phyloP scores from a whole-genome alignment of 2,329 filamentous ascomycete species.

The Diplodia intermedia region DNA sequence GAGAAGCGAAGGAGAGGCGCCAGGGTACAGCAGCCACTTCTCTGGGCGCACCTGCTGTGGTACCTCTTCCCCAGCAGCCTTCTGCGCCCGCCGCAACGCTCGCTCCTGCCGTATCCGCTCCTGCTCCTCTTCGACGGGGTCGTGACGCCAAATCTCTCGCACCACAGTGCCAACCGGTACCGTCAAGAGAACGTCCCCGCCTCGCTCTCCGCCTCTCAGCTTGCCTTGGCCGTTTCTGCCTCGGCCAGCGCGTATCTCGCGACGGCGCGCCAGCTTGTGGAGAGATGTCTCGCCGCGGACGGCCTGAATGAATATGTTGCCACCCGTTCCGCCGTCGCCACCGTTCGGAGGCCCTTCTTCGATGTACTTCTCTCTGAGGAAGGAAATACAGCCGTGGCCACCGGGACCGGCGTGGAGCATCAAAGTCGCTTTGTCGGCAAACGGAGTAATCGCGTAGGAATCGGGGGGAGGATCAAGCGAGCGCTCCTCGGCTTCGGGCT shows the following conservation, averaged over 20 bases:
- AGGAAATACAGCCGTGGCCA: conserved; percentile 93
- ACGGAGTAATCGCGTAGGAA: conserved; percentile 82
- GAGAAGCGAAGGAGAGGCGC: conserved; percentile 74
- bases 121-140: conserved; percentile 74
- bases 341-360: conserved; percentile 91
- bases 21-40: conserved; percentile 88
- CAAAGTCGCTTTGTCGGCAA: conserved; percentile 84
- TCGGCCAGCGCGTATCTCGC: conserved; percentile 74
- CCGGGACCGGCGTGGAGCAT: conserved; percentile 80
- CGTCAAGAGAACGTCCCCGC: conserved; percentile 84
- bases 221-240: conserved; percentile 82
- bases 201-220: conserved; percentile 75
- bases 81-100: conserved; percentile 42
- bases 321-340: conserved; percentile 90
- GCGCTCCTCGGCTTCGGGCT: conserved; percentile 49
- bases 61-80: conserved; percentile 47
- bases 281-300: conserved; percentile 89
- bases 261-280: conserved; percentile 83
- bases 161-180: conserved; percentile 94
- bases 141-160: conserved; percentile 77
- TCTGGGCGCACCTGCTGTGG: conserved; percentile 56
- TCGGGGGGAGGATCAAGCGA: conserved; percentile 78
- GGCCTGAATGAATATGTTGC: conserved; percentile 93
- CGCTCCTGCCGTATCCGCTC: conserved; percentile 34
- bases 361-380: conserved; percentile 88